These are phyloP conservation scores for Pleodorina starrii DNA, from an alignment of 139 green algal species.

Conservation along the genomic window DNA sequence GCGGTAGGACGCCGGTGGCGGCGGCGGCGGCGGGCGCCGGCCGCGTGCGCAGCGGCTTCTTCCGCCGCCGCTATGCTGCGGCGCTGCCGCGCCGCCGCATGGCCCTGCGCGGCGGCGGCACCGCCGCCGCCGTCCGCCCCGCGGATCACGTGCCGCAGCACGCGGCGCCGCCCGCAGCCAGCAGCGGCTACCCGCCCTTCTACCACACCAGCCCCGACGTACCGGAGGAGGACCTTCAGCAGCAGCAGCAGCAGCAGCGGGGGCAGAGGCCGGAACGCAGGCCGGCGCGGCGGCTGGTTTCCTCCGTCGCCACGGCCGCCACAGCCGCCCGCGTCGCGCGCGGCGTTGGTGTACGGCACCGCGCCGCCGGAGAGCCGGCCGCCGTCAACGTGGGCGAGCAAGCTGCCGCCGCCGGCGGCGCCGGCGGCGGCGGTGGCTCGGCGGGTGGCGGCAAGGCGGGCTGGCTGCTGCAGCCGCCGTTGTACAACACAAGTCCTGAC, in stretches of 20 bases:
- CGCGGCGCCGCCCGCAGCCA: background rate
- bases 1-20: background rate
- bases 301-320: background rate
- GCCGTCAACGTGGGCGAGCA: no score
- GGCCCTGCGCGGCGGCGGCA: no score
- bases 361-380: no score
- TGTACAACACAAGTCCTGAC: constrained; percentile 2
- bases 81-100: no score
- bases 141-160: background rate
- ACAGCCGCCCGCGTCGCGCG: background rate
- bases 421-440: background rate
- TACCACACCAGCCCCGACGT: constrained; percentile 11
- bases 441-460: background rate
- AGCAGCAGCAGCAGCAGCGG: background rate
- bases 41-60: background rate
- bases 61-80: no score
- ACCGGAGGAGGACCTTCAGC: background rate
- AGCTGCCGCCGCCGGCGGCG: no score
- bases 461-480: background rate
- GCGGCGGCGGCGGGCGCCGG: no score
- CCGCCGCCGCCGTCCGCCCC: background rate
- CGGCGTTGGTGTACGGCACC: background rate
- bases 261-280: no score
- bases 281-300: no score
- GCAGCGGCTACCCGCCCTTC: background rate